These are phyloP conservation scores for Aspergillus funiculosus DNA, from an alignment of 495 filamentous ascomycete species.

Conservation along the genomic window DNA sequence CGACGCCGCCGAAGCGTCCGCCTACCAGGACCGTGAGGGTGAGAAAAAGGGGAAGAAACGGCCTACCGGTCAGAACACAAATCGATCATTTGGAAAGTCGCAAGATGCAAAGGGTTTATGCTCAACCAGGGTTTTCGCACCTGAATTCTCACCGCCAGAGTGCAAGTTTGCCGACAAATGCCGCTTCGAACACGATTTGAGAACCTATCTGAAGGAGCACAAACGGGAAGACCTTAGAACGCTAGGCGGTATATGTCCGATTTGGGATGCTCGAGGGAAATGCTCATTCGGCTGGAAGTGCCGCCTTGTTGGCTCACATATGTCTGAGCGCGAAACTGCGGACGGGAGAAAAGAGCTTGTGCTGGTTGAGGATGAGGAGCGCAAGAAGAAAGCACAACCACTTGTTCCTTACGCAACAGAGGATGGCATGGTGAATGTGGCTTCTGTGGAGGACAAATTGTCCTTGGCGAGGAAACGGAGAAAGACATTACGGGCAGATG, in stretches of 20 bases:
- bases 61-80: conserved; percentile 79
- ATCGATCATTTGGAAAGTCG: conserved; percentile 75
- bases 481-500: conserved; percentile 62
- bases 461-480: conserved; percentile 62
- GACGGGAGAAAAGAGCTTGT: conserved; percentile 80
- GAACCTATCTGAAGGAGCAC: conserved; percentile 76
- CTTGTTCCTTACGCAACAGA: conserved; percentile 36
- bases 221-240: conserved; percentile 73
- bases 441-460: conserved; percentile 59
- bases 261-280: conserved; percentile 67
- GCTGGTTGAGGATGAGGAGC: conserved; percentile 53
- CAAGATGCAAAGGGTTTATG: conserved; percentile 75
- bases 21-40: conserved; percentile 34
- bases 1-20: conserved; percentile 63
- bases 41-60: conserved; percentile 55
- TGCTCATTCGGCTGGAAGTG: conserved; percentile 89
- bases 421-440: conserved; percentile 70
- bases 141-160: conserved; percentile 67
- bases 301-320: conserved; percentile 78
- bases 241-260: conserved; percentile 69
- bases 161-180: conserved; percentile 76
- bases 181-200: conserved; percentile 72
- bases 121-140: conserved; percentile 53
- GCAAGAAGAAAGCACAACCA: conserved; percentile 36
- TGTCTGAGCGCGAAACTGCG: conserved; percentile 61